Conservation (phyloP, 495 filamentous ascomycete genomes). For the Aspergillus heteromorphus region DNA sequence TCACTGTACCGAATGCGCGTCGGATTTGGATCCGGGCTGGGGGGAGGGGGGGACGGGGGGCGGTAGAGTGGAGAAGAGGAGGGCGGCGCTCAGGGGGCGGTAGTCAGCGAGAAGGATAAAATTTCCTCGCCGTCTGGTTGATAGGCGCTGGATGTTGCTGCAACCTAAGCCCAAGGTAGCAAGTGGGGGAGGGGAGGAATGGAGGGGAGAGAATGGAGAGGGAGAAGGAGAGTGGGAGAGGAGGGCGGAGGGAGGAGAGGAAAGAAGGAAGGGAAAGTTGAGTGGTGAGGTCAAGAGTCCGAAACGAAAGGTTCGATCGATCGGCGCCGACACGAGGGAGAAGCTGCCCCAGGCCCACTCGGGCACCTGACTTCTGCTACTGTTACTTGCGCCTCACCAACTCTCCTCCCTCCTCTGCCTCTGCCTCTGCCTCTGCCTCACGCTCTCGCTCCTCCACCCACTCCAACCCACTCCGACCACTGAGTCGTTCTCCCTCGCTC, state of each 20-base stretch:
- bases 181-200: not conserved
- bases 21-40: not conserved
- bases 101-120: not conserved
- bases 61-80: slow-evolving; percentile 2
- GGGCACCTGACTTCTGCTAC: not conserved
- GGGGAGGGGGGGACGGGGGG: not conserved
- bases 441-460: not conserved
- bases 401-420: not conserved
- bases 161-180: not conserved
- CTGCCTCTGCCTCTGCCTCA: not conserved
- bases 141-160: not conserved
- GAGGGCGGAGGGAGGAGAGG: slow-evolving; percentile 3
- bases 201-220: slow-evolving; percentile 5
- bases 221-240: not conserved
- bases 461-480: not conserved
- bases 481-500: not conserved
- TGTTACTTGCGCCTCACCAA: not conserved
- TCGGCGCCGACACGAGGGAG: not conserved
- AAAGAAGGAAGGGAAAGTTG: slow-evolving; percentile 15
- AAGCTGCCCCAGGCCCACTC: not conserved
- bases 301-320: slow-evolving; percentile 2
- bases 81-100: not conserved
- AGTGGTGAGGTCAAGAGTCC: slow-evolving; percentile 22
- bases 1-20: not conserved
- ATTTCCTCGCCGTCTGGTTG: not conserved